Conservation (phyloP, 2,329 filamentous ascomycete species). For the Colletotrichum lini region DNA sequence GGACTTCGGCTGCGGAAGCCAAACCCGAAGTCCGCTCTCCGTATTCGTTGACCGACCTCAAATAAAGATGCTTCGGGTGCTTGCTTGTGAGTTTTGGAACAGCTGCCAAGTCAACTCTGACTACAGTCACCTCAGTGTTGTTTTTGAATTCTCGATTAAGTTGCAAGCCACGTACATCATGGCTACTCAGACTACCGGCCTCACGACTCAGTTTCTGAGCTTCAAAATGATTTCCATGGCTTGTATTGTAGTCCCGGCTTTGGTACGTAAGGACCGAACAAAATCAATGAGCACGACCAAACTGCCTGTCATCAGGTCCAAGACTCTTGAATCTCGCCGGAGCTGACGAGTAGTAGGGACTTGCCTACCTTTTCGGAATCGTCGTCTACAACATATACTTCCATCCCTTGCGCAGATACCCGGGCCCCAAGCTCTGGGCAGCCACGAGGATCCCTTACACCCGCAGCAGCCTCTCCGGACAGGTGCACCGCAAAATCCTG, state of each 20-base stretch:
- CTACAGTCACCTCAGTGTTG: background rate
- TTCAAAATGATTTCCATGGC: background rate
- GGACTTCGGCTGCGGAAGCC: background rate
- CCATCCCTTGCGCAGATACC: slow-evolving; percentile 27
- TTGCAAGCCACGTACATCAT: background rate
- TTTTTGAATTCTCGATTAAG: background rate
- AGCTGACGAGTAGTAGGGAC: background rate
- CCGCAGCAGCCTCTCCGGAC: background rate
- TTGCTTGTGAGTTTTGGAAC: too few species aligned
- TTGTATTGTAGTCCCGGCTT: background rate
- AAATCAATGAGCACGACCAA: background rate
- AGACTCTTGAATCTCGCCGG: too few species aligned
- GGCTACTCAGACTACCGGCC: background rate
- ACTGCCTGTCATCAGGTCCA: background rate
- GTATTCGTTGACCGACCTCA: background rate
- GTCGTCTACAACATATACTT: slow-evolving; percentile 27
- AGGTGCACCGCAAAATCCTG: slow-evolving; percentile 45
- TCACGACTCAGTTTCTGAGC: background rate
- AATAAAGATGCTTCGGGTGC: background rate
- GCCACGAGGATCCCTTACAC: slow-evolving; percentile 4
- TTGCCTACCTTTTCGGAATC: slow-evolving; percentile 1
- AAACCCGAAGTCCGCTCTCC: background rate
- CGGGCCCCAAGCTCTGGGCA: slow-evolving; percentile 38
- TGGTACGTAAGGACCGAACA: background rate
- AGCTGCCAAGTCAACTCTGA: background rate